Evolutionary conservation across 2,329 filamentous ascomycete species (phyloP), one percentile per base, ranked within the genome.

Genomic region (Alternaria arbusti): DNA sequence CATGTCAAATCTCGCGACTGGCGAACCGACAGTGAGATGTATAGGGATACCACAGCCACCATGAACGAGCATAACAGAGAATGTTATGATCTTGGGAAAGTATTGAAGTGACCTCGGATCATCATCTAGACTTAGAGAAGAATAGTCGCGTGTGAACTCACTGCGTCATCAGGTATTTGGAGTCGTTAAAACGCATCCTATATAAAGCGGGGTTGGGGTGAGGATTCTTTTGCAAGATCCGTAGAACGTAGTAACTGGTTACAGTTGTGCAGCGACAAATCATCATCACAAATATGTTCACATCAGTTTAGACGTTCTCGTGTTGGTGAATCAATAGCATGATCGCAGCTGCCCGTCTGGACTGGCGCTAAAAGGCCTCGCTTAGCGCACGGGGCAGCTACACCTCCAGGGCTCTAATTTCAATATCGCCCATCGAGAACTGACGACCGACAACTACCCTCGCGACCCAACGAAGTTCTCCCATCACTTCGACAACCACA

Each of bases 401-500:
- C 63, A 63, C 63, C 54, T 36, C 36, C 36, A 40, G 36, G 36
- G 36, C 36, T 44, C 30, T 49, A 64, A 61, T 54, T 62, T 44
- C 46, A 28, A n/a, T 15, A 15, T 40, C 36, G 36, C 22, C 22
- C 45, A 47, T 47, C 45, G 45, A 47, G 22, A 47, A 61, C 57
- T 63, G 57, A 67, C 58, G 60, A 66, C 68, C 71, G 74, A 74
- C 70, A 75, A 75, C 74, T 66, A 70, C 74, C 70, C 69, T 52
- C 69, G 69, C 73, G 71, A 75, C 70, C 66, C 69, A 74, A 74
- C 77, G 75, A 78, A 79, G 75, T 75, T 74, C 75, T 73, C 73
- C 74, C 73, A 78, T 78, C 80, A 83, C 78, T 77, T 80, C 78
- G 77, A 80, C 66, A 77, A 81, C 82, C 84, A 85, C 86, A 87